Evolutionary conservation across 2,329 filamentous ascomycete species (phyloP).

Genomic region (Phialophora chinensis): DNA sequence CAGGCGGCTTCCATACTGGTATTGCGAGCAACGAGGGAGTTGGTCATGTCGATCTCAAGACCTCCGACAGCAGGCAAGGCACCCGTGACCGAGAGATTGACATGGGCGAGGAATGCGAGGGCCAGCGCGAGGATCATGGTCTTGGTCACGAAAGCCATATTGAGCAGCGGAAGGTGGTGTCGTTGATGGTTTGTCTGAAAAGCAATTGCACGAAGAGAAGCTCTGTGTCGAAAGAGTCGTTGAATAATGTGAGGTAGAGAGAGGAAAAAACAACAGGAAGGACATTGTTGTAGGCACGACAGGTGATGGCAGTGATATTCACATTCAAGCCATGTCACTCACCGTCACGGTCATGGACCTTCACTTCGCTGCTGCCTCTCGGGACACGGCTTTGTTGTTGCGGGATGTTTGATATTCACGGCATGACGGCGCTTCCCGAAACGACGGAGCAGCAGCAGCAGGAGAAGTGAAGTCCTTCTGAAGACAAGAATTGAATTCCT

Average conservation of each 20-base stretch:
- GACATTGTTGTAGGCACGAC: neutral
- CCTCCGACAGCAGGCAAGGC: neutral
- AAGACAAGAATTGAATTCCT: neutral
- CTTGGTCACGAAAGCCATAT: neutral
- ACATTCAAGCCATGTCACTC: neutral
- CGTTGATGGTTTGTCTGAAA: neutral
- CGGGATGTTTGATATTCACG: neutral
- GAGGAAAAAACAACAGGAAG: neutral
- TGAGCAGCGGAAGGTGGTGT: neutral
- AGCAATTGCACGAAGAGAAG: neutral
- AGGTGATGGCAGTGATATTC: neutral
- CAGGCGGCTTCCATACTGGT: neutral
- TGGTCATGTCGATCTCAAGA: neutral
- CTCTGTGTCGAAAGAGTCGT: neutral
- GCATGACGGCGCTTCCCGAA: neutral
- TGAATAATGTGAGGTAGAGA: neutral
- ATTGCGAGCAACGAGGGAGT: slow-evolving; percentile 1
- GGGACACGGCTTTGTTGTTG: neutral
- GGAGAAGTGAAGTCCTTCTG: neutral
- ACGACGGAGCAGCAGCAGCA: too few species aligned
- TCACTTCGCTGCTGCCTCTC: neutral
- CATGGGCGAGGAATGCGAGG: neutral
- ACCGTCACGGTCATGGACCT: neutral
- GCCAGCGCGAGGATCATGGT: neutral
- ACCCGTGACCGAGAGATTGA: neutral